Base-by-base conservation (phyloP, 2,329 filamentous ascomycete genomes). In the Ophiostoma pallidulum region DNA sequence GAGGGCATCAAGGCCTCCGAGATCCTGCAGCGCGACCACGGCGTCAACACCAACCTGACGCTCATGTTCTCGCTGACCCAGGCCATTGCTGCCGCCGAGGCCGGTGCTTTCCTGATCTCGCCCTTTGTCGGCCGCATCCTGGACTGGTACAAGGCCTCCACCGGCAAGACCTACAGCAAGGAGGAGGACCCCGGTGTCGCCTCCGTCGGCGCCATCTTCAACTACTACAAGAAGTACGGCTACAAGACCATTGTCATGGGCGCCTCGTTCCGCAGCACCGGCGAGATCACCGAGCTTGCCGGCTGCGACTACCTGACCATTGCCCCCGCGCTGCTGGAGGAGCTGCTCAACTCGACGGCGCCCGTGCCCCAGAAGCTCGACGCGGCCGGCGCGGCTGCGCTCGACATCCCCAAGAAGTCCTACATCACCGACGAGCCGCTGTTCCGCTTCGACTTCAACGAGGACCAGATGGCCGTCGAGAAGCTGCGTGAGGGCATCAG, bases 191-290 rank as follows among this genome's bases (percentile, higher is more conserved):
- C 92, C 49, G 92, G 92, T 76, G 92, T 98, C 70, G 79, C 87
- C 74, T 91, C 85, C 57, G 92, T 98, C 64, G 78, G 91, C 78
- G 66, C 62, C 69, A 98, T 98, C 75, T 98, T 84, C 82, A 92
- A 98, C 81, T 98, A 98, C 86, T 98, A 98, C 85, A 98, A 98
- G 87, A 97, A 97, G 80, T 87, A 75, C 69, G 88, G 86, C 69
- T 96, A 98, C 84, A 95, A 94, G 62, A 98, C 92, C 69, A 96
- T 97, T 61, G 92, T 98, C 72, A 98, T 98, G 92, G 92, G 92
- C 64, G 92, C 92, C 59, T 96, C 90, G 35, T 98, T 98, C 88
- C 83, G 92, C 68, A 97, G 85, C 77, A 74, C 74, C 55, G 92
- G 92, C 63, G 92, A 98, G 77, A 94, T 98, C 71, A 97, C 88